These are phyloP conservation scores for Malus hybrid DNA, from an alignment of 331 rosid species.

Conservation along the genomic window DNA sequence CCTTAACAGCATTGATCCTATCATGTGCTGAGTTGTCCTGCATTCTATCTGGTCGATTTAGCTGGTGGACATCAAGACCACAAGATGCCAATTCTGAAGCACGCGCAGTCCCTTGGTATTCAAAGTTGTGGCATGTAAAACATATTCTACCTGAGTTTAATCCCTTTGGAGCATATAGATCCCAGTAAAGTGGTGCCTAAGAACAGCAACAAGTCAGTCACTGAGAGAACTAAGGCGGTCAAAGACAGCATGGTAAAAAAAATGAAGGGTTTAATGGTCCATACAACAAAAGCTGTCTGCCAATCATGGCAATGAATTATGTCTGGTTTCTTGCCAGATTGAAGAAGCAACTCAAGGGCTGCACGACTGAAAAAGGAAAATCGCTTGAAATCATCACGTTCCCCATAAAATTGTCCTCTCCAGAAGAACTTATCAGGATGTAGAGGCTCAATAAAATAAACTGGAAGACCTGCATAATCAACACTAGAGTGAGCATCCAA, in stretches of 20 bases:
- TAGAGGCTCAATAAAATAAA: slow-evolving; percentile 90
- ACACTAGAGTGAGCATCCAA: slow-evolving; percentile 22
- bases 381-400: slow-evolving; percentile 85
- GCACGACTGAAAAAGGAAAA: slow-evolving; percentile 92
- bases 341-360: slow-evolving; percentile 88
- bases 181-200: slow-evolving; percentile 98
- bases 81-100: slow-evolving; percentile 73
- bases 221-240: background rate
- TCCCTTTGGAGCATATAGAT: slow-evolving; percentile 62
- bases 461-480: slow-evolving; percentile 73
- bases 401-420: slow-evolving; percentile 81
- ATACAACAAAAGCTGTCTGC: slow-evolving; percentile 97
- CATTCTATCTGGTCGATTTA: slow-evolving; percentile 83
- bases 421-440: slow-evolving; percentile 84
- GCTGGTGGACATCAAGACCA: slow-evolving; percentile 67
- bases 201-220: slow-evolving; percentile 2
- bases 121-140: slow-evolving; percentile 98
- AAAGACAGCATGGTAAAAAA: slow-evolving; percentile 12
- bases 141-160: slow-evolving; percentile 89
- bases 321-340: slow-evolving; percentile 92
- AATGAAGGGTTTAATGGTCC: slow-evolving; percentile 19
- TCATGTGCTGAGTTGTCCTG: slow-evolving; percentile 79
- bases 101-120: slow-evolving; percentile 85
- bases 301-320: slow-evolving; percentile 98
- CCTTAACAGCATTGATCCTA: slow-evolving; percentile 84